Percentiles rank a stretch among this genome's conserved stretches.
Conservation (phyloP, 192 early-diverging fungal genomes). For the Coemansia interrupta region DNA sequence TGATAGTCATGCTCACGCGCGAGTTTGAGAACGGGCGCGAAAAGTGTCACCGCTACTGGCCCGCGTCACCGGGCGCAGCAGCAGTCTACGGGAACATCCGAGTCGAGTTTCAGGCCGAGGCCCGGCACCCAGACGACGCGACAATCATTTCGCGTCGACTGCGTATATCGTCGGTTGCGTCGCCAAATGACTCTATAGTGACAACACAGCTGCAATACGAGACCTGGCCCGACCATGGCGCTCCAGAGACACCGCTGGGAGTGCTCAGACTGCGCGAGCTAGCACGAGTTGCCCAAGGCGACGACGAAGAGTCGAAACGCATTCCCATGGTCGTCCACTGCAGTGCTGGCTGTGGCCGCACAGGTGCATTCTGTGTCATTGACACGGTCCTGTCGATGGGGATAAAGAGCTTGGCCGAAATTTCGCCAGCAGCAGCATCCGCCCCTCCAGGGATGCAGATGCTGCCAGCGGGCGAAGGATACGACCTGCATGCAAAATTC, state of each 20-base stretch:
- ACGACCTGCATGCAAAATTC: slow-evolving; percentile 15
- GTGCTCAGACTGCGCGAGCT: slow-evolving; percentile 60
- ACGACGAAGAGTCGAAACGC: slow-evolving; percentile 18
- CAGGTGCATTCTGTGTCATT: slow-evolving; percentile 77
- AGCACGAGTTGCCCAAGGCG: slow-evolving; percentile 44
- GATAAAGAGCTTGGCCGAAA: slow-evolving; percentile 6
- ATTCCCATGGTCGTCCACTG: slow-evolving; percentile 79
- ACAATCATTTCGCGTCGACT: slow-evolving; percentile 62
- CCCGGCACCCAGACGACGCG: slow-evolving; percentile 46
- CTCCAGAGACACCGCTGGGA: slow-evolving; percentile 56
- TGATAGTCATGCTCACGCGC: slow-evolving; percentile 86
- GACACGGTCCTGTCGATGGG: slow-evolving; percentile 48
- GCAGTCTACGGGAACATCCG: slow-evolving; percentile 55
- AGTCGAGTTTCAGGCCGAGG: slow-evolving; percentile 56
- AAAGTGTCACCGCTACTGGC: slow-evolving; percentile 91
- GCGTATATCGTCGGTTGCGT: slow-evolving; percentile 29
- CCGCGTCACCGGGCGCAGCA: slow-evolving; percentile 42
- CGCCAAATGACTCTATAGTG: slow-evolving; percentile 19
- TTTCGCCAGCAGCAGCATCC: not conserved
- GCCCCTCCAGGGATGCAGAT: slow-evolving; percentile 11
- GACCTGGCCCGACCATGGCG: slow-evolving; percentile 82
- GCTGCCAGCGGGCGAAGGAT: not conserved
- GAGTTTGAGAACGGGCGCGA: slow-evolving; percentile 68
- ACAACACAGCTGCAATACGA: slow-evolving; percentile 75
- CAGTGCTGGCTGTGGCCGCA: slow-evolving; percentile 82